These are phyloP conservation scores for Astrephomene gubernaculifera DNA, from an alignment of 139 green algal genomes.

Conservation along the genomic window DNA sequence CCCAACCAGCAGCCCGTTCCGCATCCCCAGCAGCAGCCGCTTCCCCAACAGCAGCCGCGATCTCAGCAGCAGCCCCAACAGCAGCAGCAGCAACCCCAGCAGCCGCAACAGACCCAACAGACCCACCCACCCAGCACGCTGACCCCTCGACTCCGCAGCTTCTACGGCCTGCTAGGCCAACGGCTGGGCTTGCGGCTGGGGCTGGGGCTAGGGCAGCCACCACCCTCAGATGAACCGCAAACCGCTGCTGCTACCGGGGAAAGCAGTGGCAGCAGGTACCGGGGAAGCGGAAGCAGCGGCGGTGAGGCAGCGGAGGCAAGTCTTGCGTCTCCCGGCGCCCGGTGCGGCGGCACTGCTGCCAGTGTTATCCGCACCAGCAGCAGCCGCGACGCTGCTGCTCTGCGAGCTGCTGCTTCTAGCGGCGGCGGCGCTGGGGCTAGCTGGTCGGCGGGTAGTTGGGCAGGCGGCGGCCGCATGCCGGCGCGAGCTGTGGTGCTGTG, in stretches of 20 bases:
- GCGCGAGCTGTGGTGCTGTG: not conserved
- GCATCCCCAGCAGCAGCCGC: no score
- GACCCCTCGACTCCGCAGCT: not conserved
- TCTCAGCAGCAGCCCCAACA: constrained; percentile 5
- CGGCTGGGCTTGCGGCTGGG: not conserved
- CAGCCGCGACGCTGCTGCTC: not conserved
- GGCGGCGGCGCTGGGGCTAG: no score
- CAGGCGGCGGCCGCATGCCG: no score
- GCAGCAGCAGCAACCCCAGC: no score
- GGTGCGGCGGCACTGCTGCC: not conserved
- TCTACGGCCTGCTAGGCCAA: constrained; percentile 19
- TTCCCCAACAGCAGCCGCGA: no score
- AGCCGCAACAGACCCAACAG: no score
- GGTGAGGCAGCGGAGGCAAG: not conserved
- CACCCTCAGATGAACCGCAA: not conserved
- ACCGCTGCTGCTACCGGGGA: not conserved
- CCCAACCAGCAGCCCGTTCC: no score
- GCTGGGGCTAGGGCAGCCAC: not conserved
- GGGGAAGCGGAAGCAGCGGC: not conserved
- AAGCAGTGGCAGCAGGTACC: not conserved
- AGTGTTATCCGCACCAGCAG: not conserved
- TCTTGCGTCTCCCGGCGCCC: no score
- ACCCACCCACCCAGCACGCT: not conserved
- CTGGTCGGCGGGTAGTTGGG: no score
- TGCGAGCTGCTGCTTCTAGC: no score